Evolutionary conservation across 2,329 filamentous ascomycete genomes (phyloP).

Genomic region (Pseudocercospora musae): DNA sequence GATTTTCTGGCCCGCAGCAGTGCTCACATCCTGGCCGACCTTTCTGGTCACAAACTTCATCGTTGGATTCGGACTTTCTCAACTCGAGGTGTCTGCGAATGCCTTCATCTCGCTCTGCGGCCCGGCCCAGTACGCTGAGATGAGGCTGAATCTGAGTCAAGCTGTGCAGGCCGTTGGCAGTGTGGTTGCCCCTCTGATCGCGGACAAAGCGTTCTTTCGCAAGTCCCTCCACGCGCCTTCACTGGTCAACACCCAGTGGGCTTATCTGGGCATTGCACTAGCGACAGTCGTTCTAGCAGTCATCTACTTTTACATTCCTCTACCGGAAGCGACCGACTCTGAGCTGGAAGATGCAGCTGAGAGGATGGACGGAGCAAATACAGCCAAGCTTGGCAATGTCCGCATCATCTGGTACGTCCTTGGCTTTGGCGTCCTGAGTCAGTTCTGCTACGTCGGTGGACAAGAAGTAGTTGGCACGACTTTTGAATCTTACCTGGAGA

Average conservation of each 20-base stretch:
- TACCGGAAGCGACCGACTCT: constrained; percentile 60
- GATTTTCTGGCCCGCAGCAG: constrained; percentile 64
- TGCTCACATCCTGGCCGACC: constrained; percentile 58
- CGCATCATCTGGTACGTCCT: constrained; percentile 57
- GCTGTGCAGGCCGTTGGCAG: constrained; percentile 60
- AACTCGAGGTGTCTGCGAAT: constrained; percentile 59
- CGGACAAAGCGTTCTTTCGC: constrained; percentile 56
- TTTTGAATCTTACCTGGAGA: constrained; percentile 45
- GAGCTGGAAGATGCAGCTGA: constrained; percentile 57
- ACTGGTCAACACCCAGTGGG: constrained; percentile 62
- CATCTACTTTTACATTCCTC: constrained; percentile 58
- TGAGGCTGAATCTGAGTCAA: constrained; percentile 59
- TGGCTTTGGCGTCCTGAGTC: constrained; percentile 51
- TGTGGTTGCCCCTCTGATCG: constrained; percentile 58
- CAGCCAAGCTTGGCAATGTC: constrained; percentile 43
- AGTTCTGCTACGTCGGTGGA: constrained; percentile 60
- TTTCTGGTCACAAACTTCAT: constrained; percentile 63
- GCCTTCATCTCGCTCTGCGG: constrained; percentile 62
- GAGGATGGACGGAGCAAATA: constrained; percentile 50
- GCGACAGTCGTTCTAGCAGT: constrained; percentile 59
- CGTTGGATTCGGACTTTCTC: constrained; percentile 58
- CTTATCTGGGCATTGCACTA: constrained; percentile 61
- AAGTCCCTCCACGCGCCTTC: constrained; percentile 47
- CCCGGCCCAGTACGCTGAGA: constrained; percentile 58
- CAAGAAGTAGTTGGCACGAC: constrained; percentile 56